Conservation (phyloP, 2,329 filamentous ascomycete genomes). For the Curvularia sp. region DNA sequence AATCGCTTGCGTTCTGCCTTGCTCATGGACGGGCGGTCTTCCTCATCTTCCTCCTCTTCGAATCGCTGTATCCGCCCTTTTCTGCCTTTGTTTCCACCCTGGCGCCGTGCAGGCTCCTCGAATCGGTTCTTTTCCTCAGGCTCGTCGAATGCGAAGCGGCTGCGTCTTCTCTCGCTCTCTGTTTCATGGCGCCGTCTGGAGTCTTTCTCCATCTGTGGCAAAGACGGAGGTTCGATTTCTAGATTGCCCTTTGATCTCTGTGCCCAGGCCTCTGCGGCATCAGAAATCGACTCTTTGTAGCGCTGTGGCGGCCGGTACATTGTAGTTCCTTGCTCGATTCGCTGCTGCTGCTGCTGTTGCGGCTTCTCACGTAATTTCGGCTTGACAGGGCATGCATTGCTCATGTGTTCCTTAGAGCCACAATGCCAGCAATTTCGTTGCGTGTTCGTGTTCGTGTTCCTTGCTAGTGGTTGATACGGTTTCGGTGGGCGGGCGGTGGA, state of each 20-base stretch:
- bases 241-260: slow-evolving; percentile 25
- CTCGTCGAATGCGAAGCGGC: slow-evolving; percentile 37
- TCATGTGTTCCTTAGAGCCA: slow-evolving; percentile 35
- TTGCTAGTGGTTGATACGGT: slow-evolving; percentile 35
- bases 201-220: slow-evolving; percentile 22
- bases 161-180: slow-evolving; percentile 33
- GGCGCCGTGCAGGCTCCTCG: slow-evolving; percentile 41
- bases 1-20: slow-evolving; percentile 43
- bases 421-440: slow-evolving; percentile 43
- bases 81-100: slow-evolving; percentile 22
- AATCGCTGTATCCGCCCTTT: slow-evolving; percentile 31
- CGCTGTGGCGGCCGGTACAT: slow-evolving; percentile 22
- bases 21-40: slow-evolving; percentile 29
- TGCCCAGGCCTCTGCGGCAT: slow-evolving; percentile 39
- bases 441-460: slow-evolving; percentile 27
- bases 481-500: slow-evolving; percentile 15
- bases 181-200: slow-evolving; percentile 26
- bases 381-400: slow-evolving; percentile 33
- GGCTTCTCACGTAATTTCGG: slow-evolving; percentile 32
- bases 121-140: slow-evolving; percentile 37
- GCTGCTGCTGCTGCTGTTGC: slow-evolving; percentile 15
- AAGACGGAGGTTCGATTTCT: slow-evolving; percentile 22
- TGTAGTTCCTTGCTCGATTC: slow-evolving; percentile 10
- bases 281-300: slow-evolving; percentile 28
- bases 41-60: slow-evolving; percentile 40